Conservation (phyloP, 345 rosid genomes). For the Acer yangbiense region DNA sequence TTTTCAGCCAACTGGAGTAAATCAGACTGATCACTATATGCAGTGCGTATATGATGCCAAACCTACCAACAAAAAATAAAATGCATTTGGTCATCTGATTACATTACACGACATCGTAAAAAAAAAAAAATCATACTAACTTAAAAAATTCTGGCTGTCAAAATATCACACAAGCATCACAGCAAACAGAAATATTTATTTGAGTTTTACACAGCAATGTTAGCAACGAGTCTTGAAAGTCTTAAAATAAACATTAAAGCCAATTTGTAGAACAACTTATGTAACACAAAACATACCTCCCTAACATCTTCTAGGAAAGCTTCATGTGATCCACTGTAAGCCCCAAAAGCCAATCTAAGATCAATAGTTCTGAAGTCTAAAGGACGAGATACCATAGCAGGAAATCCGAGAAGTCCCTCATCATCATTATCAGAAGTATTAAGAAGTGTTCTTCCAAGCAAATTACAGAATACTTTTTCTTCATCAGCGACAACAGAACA, state of each 20-base stretch:
- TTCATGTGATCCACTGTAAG: conserved; percentile 40
- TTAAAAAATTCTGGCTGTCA: neutral
- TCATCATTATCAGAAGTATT: conserved; percentile 39
- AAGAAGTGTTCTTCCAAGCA: conserved; percentile 40
- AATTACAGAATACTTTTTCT: conserved; percentile 39
- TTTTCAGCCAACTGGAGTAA: conserved; percentile 31
- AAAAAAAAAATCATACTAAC: neutral
- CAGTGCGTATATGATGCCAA: conserved; percentile 37
- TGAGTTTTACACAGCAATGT: neutral
- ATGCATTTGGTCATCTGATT: neutral
- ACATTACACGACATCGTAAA: neutral
- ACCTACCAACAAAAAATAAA: conserved; percentile 30
- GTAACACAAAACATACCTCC: conserved; percentile 29
- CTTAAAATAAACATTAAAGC: neutral
- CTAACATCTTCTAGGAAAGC: conserved; percentile 49
- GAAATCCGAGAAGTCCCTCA: conserved; percentile 35
- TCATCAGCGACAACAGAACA: conserved; percentile 34
- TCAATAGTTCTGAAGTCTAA: conserved; percentile 43
- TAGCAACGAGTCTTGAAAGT: neutral
- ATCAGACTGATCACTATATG: conserved; percentile 35
- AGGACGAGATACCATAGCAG: conserved; percentile 41
- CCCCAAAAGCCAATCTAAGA: conserved; percentile 38
- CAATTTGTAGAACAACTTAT: neutral
- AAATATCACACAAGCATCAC: neutral
- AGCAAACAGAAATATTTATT: neutral